A percentile compares a stretch with the other conserved stretches of the same genome.
phyloP scores from a whole-genome alignment of 208 protist genomes.

The Leishmania braziliensis region DNA sequence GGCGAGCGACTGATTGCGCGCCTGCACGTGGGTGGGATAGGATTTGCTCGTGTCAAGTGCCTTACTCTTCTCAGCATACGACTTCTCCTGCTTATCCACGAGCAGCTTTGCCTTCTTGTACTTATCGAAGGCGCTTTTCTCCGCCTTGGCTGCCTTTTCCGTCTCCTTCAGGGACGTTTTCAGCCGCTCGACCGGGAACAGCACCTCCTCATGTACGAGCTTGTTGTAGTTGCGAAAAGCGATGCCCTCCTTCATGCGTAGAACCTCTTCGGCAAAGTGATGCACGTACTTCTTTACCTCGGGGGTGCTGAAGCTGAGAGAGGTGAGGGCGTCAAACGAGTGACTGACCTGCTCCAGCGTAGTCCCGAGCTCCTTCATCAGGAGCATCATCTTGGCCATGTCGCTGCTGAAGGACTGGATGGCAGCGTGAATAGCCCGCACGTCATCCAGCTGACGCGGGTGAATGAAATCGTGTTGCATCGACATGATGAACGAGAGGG shows the following conservation, averaged over 20 bases:
- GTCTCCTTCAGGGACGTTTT: constrained; percentile 30
- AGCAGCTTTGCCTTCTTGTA: constrained; percentile 34
- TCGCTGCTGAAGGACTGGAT: constrained; percentile 43
- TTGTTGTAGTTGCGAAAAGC: constrained; percentile 63
- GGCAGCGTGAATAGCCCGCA: constrained; percentile 20
- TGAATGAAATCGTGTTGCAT: constrained; percentile 48
- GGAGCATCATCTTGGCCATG: constrained; percentile 57
- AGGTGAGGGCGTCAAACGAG: constrained; percentile 50
- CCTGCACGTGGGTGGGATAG: constrained; percentile 27
- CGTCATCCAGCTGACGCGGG: constrained; percentile 41
- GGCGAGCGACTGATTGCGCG: constrained; percentile 24
- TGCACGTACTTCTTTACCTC: constrained; percentile 37
- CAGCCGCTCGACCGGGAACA: constrained; percentile 37
- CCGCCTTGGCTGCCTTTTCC: constrained; percentile 23
- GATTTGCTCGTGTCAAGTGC: constrained; percentile 36
- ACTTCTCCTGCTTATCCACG: constrained; percentile 56
- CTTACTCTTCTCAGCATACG: constrained; percentile 45
- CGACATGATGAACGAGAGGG: constrained; percentile 14
- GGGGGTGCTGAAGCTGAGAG: constrained; percentile 44
- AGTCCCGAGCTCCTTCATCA: constrained; percentile 63
- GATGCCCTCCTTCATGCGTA: constrained; percentile 46
- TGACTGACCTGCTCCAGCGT: constrained; percentile 50
- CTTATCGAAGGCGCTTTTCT: constrained; percentile 27
- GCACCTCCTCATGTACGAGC: constrained; percentile 53
- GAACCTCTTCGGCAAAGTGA: constrained; percentile 42